These are phyloP conservation scores for Yarrowia hollandica DNA, from an alignment of 805 yeast species.

Conservation along the genomic window DNA sequence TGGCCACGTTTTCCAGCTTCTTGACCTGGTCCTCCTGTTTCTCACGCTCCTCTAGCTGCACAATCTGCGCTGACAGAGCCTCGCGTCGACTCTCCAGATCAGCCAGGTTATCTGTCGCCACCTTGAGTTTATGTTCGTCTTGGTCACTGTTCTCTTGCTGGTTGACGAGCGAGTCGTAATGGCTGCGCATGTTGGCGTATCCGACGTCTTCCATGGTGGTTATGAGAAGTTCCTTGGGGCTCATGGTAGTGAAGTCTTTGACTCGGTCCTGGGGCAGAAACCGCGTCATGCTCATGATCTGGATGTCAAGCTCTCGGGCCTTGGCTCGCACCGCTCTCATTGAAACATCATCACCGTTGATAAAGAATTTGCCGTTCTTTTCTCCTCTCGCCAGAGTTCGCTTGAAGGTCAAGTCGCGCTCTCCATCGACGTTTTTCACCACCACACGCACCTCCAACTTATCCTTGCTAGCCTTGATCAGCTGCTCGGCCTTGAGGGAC, in stretches of 20 bases:
- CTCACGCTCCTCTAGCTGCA: slow-evolving; percentile 35
- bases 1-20: neutral
- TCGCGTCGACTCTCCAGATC: neutral
- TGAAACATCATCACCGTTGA: slow-evolving; percentile 42
- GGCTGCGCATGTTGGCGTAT: slow-evolving; percentile 53
- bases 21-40: slow-evolving; percentile 1
- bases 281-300: slow-evolving; percentile 88
- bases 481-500: slow-evolving; percentile 55
- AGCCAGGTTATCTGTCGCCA: slow-evolving; percentile 33
- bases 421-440: slow-evolving; percentile 36
- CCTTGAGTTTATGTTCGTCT: slow-evolving; percentile 36
- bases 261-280: slow-evolving; percentile 95
- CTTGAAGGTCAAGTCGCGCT: slow-evolving; percentile 41
- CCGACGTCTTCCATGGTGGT: slow-evolving; percentile 85
- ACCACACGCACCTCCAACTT: neutral
- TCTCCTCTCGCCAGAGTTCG: slow-evolving; percentile 38
- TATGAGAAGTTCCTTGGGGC: slow-evolving; percentile 68
- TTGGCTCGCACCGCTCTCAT: slow-evolving; percentile 46
- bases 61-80: slow-evolving; percentile 38
- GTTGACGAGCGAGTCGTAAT: slow-evolving; percentile 57
- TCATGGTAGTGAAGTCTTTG: slow-evolving; percentile 81
- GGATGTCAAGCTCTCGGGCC: slow-evolving; percentile 62
- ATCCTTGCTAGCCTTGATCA: slow-evolving; percentile 67
- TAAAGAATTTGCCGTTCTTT: slow-evolving; percentile 38
- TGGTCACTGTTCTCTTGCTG: slow-evolving; percentile 53